Conservation (phyloP, 805 yeast species). For the Limtongia smithiae region DNA sequence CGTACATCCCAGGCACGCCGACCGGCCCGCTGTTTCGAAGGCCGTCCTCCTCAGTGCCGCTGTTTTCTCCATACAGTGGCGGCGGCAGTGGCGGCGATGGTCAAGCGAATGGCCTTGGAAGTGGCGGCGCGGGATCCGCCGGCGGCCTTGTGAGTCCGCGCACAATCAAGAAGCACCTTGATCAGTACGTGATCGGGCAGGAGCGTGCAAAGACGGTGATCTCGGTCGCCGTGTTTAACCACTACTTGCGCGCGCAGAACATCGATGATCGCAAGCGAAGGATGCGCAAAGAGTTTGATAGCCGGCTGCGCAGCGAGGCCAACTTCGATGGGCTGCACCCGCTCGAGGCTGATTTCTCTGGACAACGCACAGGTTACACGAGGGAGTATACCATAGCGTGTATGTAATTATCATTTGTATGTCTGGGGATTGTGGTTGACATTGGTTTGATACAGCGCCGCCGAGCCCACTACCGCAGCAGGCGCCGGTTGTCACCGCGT, state of each 20-base stretch:
- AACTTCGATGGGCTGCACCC: constrained; percentile 3
- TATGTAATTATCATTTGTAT: no score
- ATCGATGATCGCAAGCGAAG: constrained; percentile 14
- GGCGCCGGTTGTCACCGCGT: neutral
- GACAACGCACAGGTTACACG: neutral
- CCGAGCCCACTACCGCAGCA: no score
- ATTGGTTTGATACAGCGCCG: no score
- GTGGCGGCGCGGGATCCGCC: neutral
- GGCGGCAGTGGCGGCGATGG: neutral
- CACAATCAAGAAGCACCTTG: constrained; percentile 45
- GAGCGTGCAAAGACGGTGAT: constrained; percentile 54
- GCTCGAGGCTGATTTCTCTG: constrained; percentile 3
- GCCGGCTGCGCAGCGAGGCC: constrained; percentile 16
- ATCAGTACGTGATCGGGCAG: constrained; percentile 55
- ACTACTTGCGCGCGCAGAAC: constrained; percentile 43
- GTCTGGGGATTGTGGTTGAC: no score
- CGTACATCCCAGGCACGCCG: constrained; percentile 14
- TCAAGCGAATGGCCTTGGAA: neutral
- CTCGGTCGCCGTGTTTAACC: constrained; percentile 60
- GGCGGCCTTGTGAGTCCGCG: constrained; percentile 23
- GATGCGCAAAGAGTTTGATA: constrained; percentile 11
- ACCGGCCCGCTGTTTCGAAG: constrained; percentile 21
- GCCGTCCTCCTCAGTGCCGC: neutral
- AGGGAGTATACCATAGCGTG: no score
- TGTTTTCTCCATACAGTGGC: neutral